Base-by-base conservation (phyloP, 352 stramenopile genomes). In the Plasmopara muralis region DNA sequence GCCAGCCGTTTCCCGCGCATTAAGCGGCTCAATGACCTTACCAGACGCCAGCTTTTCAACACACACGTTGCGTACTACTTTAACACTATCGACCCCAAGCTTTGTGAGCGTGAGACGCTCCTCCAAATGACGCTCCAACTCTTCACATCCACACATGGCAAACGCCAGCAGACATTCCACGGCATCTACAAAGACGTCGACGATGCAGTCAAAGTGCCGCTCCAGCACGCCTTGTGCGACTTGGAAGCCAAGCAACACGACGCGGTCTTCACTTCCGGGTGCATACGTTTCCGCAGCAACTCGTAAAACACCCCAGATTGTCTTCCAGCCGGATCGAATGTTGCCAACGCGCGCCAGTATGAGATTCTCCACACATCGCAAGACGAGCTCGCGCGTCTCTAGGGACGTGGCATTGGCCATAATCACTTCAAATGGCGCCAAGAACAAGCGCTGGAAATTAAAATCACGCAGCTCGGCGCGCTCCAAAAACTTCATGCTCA, bases 401-500 rank as follows among this genome's bases (percentile, higher is more conserved):
- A 76, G 67, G 28, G 74, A 87, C 31, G 74, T 77, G 6, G 79
- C 83, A 52, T 89, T 89, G 5, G 78, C 74, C 66, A 98, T 96
- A 52, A 98, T 96, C 10, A 92, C 72, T 64, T 97, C 89, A 63
- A 99, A 99, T 14, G 97, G 97, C 42, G 89, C 85, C 29, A 99
- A 81, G 68, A 99, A 99, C 29, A 98, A 68, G 10, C 96, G 72
- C 72, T 99, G 97, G 62, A 99, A 99, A 71, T 98, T 98, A 61
- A 99, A 99, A 56, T 98, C 95, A 41, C 91, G 89, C 9, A 99
- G 80, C 60, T 99, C 97, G 20, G 97, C 87, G 56, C 98, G 98
- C 60, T 98, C 94, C 1, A 99, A 72, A 67, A 99, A 99, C 67
- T 99, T 99, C 66, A 99, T 96, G 53, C 96, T 98, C n/a, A 99